Conservation (phyloP, 305 asterid species). For the Galium porrigens region DNA sequence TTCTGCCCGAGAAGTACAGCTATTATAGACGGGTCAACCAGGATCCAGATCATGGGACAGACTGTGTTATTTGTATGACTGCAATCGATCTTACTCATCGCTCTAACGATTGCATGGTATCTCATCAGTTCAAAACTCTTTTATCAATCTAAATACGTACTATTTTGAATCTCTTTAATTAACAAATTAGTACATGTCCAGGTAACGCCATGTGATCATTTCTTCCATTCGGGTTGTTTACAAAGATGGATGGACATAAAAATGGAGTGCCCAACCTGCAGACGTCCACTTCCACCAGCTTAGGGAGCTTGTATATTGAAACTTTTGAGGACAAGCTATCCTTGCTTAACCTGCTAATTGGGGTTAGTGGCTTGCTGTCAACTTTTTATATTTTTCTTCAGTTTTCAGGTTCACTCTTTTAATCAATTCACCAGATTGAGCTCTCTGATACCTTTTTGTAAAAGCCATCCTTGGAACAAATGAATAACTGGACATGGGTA, state of each 20-base stretch:
- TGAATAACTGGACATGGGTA: not conserved
- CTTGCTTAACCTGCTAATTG: conserved; percentile 25
- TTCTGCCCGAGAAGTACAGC: conserved; percentile 84
- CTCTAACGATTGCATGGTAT: conserved; percentile 75
- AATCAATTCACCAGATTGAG: not conserved
- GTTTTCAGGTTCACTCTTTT: not conserved
- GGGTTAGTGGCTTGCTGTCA: conserved; percentile 28
- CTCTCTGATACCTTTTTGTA: not conserved
- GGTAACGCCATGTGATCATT: conserved; percentile 97
- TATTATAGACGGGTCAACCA: conserved; percentile 61
- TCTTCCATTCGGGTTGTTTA: conserved; percentile 77
- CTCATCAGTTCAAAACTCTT: not conserved
- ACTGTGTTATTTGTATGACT: conserved; percentile 96
- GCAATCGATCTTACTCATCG: conserved; percentile 54
- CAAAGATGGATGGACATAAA: conserved; percentile 99
- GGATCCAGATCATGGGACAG: conserved; percentile 44
- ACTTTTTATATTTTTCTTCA: conserved; percentile 1
- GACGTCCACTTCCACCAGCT: conserved; percentile 95
- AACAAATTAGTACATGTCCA: conserved; percentile 19
- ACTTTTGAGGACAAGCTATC: conserved; percentile 15
- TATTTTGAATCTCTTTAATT: conserved; percentile 4
- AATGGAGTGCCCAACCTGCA: conserved; percentile 99
- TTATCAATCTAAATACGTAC: not conserved
- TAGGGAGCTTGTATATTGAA: conserved; percentile 26
- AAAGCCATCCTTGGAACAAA: not conserved